Evolutionary conservation across 495 filamentous ascomycete genomes (phyloP).

Genomic region (Aspergillus affinis): DNA sequence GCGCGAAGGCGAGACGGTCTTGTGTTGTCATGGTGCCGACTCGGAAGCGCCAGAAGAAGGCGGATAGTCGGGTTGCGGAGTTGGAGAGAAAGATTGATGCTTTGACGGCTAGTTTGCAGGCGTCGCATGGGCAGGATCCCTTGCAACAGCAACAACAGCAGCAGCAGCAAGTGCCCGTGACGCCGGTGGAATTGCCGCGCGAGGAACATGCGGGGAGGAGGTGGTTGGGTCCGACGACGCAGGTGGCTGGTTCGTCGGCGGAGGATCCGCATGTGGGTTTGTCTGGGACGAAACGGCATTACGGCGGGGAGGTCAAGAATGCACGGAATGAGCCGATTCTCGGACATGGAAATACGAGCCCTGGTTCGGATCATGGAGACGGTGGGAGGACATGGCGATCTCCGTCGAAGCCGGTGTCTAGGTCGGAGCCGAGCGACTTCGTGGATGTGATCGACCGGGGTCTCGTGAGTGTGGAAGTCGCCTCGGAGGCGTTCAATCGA

Average conservation of each 20-base stretch:
- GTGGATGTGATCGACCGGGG: slow-evolving; percentile 71
- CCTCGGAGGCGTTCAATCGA: slow-evolving; percentile 62
- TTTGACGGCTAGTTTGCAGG: slow-evolving; percentile 73
- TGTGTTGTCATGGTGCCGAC: slow-evolving; percentile 83
- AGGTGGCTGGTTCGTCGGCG: slow-evolving; percentile 5
- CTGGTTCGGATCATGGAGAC: slow-evolving; percentile 24
- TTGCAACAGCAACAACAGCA: slow-evolving; percentile 7
- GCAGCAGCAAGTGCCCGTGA: neutral
- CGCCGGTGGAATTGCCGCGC: slow-evolving; percentile 8
- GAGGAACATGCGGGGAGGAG: slow-evolving; percentile 14
- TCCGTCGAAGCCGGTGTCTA: slow-evolving; percentile 14
- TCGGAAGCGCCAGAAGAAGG: slow-evolving; percentile 90
- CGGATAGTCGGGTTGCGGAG: slow-evolving; percentile 86
- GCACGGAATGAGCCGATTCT: slow-evolving; percentile 12
- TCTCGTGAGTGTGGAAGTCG: slow-evolving; percentile 61
- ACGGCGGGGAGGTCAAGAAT: slow-evolving; percentile 27
- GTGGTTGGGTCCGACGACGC: slow-evolving; percentile 17
- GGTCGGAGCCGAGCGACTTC: slow-evolving; percentile 25
- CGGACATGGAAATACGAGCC: slow-evolving; percentile 25
- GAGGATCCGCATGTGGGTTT: slow-evolving; percentile 9
- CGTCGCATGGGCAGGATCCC: slow-evolving; percentile 30
- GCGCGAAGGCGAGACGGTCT: slow-evolving; percentile 74
- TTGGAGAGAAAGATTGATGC: slow-evolving; percentile 94
- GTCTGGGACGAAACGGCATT: slow-evolving; percentile 24
- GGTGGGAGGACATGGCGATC: slow-evolving; percentile 11